A percentile compares a stretch with the other conserved stretches of the same genome.
phyloP scores from a whole-genome alignment of 176 grass and related monocot genomes.

The Phragmites australis region DNA sequence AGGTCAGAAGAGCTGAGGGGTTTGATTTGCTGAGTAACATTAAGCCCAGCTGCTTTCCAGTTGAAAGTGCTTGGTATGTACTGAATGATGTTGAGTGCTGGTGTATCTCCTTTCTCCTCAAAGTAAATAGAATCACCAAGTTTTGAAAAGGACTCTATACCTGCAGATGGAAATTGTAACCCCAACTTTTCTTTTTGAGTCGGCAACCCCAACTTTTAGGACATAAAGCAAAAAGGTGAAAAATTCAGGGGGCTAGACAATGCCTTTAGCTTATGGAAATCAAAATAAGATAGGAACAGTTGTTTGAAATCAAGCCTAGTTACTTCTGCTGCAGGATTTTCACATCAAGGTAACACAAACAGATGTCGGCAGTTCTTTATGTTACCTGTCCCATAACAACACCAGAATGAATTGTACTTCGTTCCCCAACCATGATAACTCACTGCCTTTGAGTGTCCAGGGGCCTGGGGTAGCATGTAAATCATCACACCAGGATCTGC shows the following conservation, averaged over 20 bases:
- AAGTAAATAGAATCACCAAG: constrained; percentile 98
- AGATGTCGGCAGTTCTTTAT: neutral
- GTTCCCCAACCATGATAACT: constrained; percentile 96
- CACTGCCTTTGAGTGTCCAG: constrained; percentile 77
- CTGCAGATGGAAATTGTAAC: constrained; percentile 40
- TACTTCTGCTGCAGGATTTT: neutral
- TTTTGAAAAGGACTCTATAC: constrained; percentile 95
- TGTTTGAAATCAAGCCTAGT: neutral
- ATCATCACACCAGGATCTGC: constrained; percentile 83
- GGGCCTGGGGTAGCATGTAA: constrained; percentile 89
- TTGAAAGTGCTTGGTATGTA: constrained; percentile 77
- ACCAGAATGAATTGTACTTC: constrained; percentile 90
- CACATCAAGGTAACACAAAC: constrained; percentile 11
- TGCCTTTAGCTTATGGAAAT: neutral
- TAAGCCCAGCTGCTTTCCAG: constrained; percentile 66
- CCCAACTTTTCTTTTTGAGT: neutral
- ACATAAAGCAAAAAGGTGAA: neutral
- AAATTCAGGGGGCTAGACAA: neutral
- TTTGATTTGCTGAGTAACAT: constrained; percentile 62
- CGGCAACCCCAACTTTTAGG: neutral
- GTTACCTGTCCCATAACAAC: constrained; percentile 95
- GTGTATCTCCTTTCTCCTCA: constrained; percentile 67
- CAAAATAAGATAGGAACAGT: neutral
- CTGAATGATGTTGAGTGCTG: constrained; percentile 76
- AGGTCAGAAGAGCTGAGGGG: constrained; percentile 54